Evolutionary conservation across 768 basidiomycete species (phyloP), one percentile per base, ranked within the genome.

Genomic region (Sarcomyxa edulis): DNA sequence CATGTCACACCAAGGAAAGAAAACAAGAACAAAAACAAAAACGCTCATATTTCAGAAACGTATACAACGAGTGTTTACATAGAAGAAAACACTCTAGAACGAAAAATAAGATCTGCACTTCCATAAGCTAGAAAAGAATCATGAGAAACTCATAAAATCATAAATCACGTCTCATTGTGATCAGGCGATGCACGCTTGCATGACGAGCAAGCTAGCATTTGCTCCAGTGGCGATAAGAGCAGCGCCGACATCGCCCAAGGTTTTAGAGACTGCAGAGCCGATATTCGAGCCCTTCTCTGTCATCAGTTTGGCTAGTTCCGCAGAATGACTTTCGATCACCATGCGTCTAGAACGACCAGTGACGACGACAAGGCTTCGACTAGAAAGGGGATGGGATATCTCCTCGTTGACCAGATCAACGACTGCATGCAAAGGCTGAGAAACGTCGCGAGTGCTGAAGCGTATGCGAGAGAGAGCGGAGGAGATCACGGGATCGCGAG

Each of bases 301-400:
- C 4, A 69, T 55, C 19, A 86, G 51, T 40, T 61, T 48, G 25
- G 60, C 62, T 46, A 92, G 54, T 62, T 96, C 93, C 0, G 48
- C 54, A 7, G 59, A 52, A 42, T 87, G 76, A 6, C 69, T 67
- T 48, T 80, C 77, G 0, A 71, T 68, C 1, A 78, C 77, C 59
- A 87, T 66, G 30, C 84, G 64, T 35, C 86, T 71, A 25, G 85
- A 88, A 2, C 94, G 76, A 1, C 95, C 93, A 8, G 66, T 58
- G 11, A 86, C 59, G 9, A 87, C 71, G 22, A 93, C 66, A 32
- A 86, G 51, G 1, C 76, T 65, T 42, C 70, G 68, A n/a, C 55
- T 60, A 9, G 52, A 27, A 0, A 45, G 46, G 6, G 51, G 48
- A 32, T 60, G 51, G 6, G 49, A 47, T 6, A 53, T 48, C 24